phyloP scores from a whole-genome alignment of 2,329 filamentous ascomycete genomes.

The Colletotrichum sp. region DNA sequence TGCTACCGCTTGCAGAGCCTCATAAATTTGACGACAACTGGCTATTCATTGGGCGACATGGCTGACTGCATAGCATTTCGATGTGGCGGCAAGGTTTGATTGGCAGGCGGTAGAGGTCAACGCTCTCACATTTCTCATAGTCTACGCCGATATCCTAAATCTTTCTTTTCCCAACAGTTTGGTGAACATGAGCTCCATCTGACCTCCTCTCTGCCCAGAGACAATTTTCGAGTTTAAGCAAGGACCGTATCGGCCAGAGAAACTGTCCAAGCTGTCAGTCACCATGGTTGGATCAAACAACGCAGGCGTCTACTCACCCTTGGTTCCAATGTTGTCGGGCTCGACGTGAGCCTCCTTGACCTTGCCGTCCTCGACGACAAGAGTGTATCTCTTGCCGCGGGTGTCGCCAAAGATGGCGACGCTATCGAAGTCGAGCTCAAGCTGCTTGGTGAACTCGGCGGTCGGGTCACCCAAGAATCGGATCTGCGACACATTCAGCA shows the following conservation, averaged over 20 bases:
- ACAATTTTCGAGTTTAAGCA: constrained; percentile 26
- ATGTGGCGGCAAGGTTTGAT: neutral
- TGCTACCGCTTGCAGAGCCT: neutral
- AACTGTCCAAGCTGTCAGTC: constrained; percentile 34
- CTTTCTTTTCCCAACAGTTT: neutral
- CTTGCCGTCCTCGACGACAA: constrained; percentile 84
- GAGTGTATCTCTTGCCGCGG: constrained; percentile 86
- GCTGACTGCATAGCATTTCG: neutral
- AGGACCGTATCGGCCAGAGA: constrained; percentile 58
- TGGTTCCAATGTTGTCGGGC: constrained; percentile 84
- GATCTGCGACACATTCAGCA: constrained; percentile 59
- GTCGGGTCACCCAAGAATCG: constrained; percentile 87
- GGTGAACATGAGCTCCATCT: neutral
- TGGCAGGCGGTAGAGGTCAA: neutral
- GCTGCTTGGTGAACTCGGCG: constrained; percentile 79
- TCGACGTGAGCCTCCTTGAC: constrained; percentile 83
- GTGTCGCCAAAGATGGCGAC: constrained; percentile 79
- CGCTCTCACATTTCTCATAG: neutral
- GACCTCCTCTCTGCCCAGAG: neutral
- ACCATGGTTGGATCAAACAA: neutral
- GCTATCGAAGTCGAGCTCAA: constrained; percentile 84
- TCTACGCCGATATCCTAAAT: neutral
- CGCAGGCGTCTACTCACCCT: constrained; percentile 58
- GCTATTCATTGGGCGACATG: neutral
- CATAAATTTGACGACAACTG: neutral